phyloP scores from a whole-genome alignment of 2,329 filamentous ascomycete species.

The Raffaelea deltoideospora region DNA sequence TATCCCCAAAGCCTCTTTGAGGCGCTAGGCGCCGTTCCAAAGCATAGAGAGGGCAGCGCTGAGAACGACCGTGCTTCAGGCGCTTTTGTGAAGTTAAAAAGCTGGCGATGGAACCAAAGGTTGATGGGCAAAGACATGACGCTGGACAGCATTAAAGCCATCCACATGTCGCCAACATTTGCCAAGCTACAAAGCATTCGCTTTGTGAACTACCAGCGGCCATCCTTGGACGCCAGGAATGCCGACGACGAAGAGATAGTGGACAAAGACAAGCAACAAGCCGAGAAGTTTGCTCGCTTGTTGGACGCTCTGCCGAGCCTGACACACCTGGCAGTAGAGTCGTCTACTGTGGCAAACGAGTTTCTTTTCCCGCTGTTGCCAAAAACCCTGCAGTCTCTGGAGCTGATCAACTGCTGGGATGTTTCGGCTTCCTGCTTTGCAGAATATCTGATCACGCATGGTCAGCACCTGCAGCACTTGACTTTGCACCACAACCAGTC shows the following conservation, averaged over 20 bases:
- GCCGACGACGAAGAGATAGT: slow-evolving; percentile 28
- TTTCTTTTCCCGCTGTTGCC: slow-evolving; percentile 56
- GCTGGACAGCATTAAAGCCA: slow-evolving; percentile 29
- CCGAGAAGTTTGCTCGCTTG: slow-evolving; percentile 27
- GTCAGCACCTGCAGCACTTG: slow-evolving; percentile 50
- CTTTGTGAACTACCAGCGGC: slow-evolving; percentile 49
- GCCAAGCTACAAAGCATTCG: slow-evolving; percentile 36
- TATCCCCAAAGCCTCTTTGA: slow-evolving; percentile 54
- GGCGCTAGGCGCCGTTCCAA: slow-evolving; percentile 35
- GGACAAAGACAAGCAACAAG: slow-evolving; percentile 15
- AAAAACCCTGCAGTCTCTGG: slow-evolving; percentile 47
- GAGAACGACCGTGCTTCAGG: neutral
- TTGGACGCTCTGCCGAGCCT: slow-evolving; percentile 44
- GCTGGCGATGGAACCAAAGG: slow-evolving; percentile 48
- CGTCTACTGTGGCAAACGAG: slow-evolving; percentile 56
- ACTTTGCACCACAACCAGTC: slow-evolving; percentile 65
- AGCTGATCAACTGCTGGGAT: slow-evolving; percentile 66
- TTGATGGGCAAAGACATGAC: slow-evolving; percentile 30
- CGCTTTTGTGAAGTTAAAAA: slow-evolving; percentile 20
- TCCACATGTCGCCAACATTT: slow-evolving; percentile 45
- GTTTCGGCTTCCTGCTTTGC: slow-evolving; percentile 52
- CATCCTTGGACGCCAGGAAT: slow-evolving; percentile 28
- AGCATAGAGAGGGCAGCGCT: neutral
- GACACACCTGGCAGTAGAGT: slow-evolving; percentile 55
- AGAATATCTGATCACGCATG: slow-evolving; percentile 51